Evolutionary conservation across 345 rosid species (phyloP).

Genomic region (Ceriops decandra): DNA sequence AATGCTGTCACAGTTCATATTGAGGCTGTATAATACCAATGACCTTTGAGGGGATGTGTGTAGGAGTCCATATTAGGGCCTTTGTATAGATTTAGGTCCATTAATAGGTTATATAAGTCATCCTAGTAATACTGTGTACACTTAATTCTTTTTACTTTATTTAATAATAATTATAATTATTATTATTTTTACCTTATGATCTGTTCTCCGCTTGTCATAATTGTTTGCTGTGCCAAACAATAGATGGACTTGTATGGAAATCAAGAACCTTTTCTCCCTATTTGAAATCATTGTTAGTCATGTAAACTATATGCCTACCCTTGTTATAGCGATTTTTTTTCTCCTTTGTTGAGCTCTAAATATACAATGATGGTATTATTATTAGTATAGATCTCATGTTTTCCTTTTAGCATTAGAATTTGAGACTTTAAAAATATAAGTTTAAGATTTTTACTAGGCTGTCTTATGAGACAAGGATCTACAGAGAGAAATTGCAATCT

Average conservation of each 20-base stretch:
- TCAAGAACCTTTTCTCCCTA: neutral
- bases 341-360: neutral
- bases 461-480: too few relatives aligned
- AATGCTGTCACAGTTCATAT: neutral
- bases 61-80: neutral
- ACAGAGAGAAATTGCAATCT: too few relatives aligned
- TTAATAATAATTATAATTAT: neutral
- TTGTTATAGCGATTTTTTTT: too few relatives aligned
- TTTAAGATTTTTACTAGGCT: neutral
- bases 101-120: constrained; percentile 3
- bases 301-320: too few relatives aligned
- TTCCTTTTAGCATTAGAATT: neutral
- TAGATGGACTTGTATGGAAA: neutral
- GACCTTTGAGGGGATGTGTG: neutral
- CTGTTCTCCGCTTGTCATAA: neutral
- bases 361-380: neutral
- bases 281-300: too few relatives aligned
- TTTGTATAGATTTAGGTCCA: constrained; percentile 4
- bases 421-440: neutral
- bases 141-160: neutral
- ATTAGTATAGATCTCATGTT: neutral
- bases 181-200: neutral
- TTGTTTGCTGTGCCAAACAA: too few relatives aligned
- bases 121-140: neutral
- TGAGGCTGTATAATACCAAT: neutral